Evolutionary conservation across 164 flowering plant species (phyloP).

Genomic region (Nelumbo lutea): DNA sequence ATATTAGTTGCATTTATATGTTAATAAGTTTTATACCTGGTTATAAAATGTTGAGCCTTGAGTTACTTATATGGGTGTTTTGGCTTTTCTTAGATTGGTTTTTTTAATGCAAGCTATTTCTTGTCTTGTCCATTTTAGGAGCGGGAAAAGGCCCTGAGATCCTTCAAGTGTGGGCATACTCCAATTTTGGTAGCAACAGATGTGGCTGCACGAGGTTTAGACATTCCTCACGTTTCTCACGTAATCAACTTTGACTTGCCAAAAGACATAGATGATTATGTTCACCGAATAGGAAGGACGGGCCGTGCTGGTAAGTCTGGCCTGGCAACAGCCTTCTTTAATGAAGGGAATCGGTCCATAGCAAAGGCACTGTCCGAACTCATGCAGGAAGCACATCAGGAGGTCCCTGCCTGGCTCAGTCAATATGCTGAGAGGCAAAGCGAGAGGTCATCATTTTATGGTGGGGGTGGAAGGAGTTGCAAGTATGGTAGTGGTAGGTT

Average conservation of each 20-base stretch:
- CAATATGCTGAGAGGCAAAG: constrained; percentile 26
- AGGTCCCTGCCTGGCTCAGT: constrained; percentile 56
- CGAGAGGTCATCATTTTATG: constrained; percentile 10
- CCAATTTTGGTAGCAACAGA: constrained; percentile 73
- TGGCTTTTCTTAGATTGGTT: background rate
- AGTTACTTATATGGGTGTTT: background rate
- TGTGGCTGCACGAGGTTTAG: constrained; percentile 71
- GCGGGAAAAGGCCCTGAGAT: constrained; percentile 51
- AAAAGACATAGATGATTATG: constrained; percentile 62
- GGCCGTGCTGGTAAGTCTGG: constrained; percentile 77
- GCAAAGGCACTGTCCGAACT: constrained; percentile 49
- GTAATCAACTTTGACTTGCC: constrained; percentile 76
- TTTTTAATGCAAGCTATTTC: background rate
- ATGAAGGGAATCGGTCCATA: constrained; percentile 36
- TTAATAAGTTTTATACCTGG: background rate
- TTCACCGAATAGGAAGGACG: constrained; percentile 70
- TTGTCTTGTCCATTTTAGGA: constrained; percentile 28
- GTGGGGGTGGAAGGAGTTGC: constrained; percentile 27
- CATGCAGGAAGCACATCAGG: constrained; percentile 66
- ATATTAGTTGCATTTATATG: background rate
- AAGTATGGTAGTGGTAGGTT: constrained; percentile 32
- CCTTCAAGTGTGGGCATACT: constrained; percentile 47
- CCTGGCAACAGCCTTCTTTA: constrained; percentile 63
- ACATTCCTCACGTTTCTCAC: constrained; percentile 65
- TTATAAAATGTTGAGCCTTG: background rate